These are phyloP conservation scores for Malus hybrid DNA, from an alignment of 331 rosid species.

Conservation along the genomic window DNA sequence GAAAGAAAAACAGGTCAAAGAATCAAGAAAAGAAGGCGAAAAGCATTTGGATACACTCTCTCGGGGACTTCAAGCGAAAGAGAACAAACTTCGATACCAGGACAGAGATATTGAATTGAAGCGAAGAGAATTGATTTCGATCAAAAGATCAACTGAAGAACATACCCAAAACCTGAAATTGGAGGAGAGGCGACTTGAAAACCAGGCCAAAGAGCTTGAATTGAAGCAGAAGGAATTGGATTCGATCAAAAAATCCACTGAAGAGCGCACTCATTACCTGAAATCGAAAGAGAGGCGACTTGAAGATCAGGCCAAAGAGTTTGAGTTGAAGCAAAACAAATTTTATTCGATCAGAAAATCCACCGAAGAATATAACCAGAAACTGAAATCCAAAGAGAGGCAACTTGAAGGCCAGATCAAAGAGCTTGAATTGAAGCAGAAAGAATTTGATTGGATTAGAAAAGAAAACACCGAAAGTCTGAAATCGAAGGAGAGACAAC, in stretches of 20 bases:
- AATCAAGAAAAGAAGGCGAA: background rate
- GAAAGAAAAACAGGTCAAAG: background rate
- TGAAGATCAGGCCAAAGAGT: too few relatives aligned
- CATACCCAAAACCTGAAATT: background rate
- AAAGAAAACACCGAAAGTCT: too few relatives aligned
- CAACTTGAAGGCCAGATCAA: too few relatives aligned
- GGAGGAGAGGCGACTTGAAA: background rate
- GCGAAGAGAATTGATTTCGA: conserved; percentile 6
- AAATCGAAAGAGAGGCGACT: too few relatives aligned
- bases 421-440: too few relatives aligned
- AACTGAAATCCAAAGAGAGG: too few relatives aligned
- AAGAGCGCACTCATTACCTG: background rate
- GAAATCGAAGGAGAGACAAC: too few relatives aligned
- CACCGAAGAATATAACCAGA: too few relatives aligned
- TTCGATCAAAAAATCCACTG: background rate
- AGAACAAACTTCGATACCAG: background rate
- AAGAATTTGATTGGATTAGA: too few relatives aligned
- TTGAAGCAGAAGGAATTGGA: background rate
- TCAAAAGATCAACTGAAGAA: conserved; percentile 9
- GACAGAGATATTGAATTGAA: background rate
- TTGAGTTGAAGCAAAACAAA: too few relatives aligned
- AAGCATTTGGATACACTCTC: background rate
- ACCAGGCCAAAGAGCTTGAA: background rate
- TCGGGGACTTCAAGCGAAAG: background rate
- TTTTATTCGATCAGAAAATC: too few relatives aligned